phyloP scores from a whole-genome alignment of 768 basidiomycete genomes.

The Kwoniella bestiolae region DNA sequence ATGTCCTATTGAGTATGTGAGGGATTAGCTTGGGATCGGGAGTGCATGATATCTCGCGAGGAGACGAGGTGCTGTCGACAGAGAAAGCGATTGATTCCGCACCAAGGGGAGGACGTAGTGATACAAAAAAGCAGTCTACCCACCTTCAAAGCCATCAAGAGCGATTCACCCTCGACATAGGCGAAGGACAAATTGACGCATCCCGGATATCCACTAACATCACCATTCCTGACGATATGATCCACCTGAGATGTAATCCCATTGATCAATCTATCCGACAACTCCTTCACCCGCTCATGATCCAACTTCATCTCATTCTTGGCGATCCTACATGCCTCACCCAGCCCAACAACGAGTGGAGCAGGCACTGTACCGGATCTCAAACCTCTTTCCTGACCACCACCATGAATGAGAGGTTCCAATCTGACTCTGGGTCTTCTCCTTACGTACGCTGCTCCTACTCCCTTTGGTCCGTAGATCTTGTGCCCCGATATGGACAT shows the following conservation, averaged over 20 bases:
- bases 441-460: constrained; percentile 92
- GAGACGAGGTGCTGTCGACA: no score
- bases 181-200: constrained; percentile 95
- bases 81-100: no score
- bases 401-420: constrained; percentile 92
- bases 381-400: constrained; percentile 95
- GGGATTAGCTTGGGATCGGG: not conserved
- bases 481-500: constrained; percentile 96
- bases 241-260: constrained; percentile 83
- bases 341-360: constrained; percentile 84
- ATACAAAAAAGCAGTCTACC: constrained; percentile 22
- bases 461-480: constrained; percentile 94
- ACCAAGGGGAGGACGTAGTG: not conserved
- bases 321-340: constrained; percentile 91
- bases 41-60: no score
- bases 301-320: constrained; percentile 91
- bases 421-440: constrained; percentile 87
- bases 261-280: constrained; percentile 79
- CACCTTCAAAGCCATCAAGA: constrained; percentile 97
- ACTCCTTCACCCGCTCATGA: constrained; percentile 69
- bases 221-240: constrained; percentile 92
- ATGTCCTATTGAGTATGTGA: constrained; percentile 68
- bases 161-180: constrained; percentile 95
- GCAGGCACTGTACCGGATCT: constrained; percentile 93
- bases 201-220: constrained; percentile 86